Evolutionary conservation across 345 rosid species (phyloP).

Genomic region (Melastoma malabathricum): DNA sequence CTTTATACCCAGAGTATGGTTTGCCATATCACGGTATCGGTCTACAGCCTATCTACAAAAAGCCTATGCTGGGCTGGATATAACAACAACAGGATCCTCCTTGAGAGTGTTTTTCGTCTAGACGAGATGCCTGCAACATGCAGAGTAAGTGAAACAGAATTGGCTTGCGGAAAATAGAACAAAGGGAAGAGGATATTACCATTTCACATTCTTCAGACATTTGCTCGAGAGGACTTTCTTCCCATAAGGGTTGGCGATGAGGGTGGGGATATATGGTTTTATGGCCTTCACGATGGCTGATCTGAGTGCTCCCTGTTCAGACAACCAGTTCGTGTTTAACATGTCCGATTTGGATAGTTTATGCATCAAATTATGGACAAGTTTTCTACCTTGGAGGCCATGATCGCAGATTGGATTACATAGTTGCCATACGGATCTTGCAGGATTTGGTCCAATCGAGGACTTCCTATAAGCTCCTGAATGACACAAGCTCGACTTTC

Average conservation of each 20-base stretch:
- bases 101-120: too few relatives aligned
- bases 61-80: too few relatives aligned
- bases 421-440: slow-evolving; percentile 78
- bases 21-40: too few relatives aligned
- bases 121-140: background rate
- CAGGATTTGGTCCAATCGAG: slow-evolving; percentile 54
- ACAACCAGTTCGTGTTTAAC: background rate
- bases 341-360: background rate
- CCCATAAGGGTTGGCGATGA: slow-evolving; percentile 64
- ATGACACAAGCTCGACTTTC: slow-evolving; percentile 29
- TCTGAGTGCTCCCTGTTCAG: slow-evolving; percentile 45
- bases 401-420: slow-evolving; percentile 58
- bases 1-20: too few relatives aligned
- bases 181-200: slow-evolving; percentile 1
- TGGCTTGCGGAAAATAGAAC: background rate
- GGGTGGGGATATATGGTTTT: slow-evolving; percentile 37
- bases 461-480: slow-evolving; percentile 38
- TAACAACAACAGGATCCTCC: too few relatives aligned
- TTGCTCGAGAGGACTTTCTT: slow-evolving; percentile 65
- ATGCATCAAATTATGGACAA: too few relatives aligned
- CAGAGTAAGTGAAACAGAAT: slow-evolving; percentile 5
- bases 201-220: slow-evolving; percentile 30
- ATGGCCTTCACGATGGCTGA: slow-evolving; percentile 52
- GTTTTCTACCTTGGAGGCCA: background rate
- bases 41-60: too few relatives aligned